Percentiles rank a stretch among this genome's conserved stretches.
Conservation (phyloP, 2,329 filamentous ascomycete species). For the Tolypocladium paradoxum region DNA sequence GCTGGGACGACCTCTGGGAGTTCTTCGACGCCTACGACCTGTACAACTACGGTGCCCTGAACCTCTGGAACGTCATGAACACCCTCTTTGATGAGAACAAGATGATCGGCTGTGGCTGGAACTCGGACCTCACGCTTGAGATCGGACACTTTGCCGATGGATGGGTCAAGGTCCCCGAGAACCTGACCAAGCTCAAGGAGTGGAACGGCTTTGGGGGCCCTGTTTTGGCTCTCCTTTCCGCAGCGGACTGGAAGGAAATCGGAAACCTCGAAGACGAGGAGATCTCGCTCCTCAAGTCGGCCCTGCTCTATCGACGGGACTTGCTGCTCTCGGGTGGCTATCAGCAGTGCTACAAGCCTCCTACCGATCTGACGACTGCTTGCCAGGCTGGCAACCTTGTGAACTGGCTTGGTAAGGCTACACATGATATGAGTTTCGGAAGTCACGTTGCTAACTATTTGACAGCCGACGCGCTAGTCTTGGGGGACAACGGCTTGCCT, state of each 20-base stretch:
- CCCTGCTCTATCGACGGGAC: conserved; percentile 20
- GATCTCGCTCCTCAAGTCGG: conserved; percentile 17
- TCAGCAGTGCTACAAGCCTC: conserved; percentile 5
- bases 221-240: conserved; percentile 16
- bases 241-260: conserved; percentile 16
- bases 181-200: conserved; percentile 18
- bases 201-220: conserved; percentile 17
- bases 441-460: conserved; percentile 5
- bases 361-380: conserved; percentile 15
- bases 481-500: conserved; percentile 17
- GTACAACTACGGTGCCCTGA: conserved; percentile 34
- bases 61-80: conserved; percentile 36
- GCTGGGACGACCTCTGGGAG: conserved; percentile 31
- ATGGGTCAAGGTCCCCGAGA: conserved; percentile 20
- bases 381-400: conserved; percentile 15
- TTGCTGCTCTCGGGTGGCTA: conserved; percentile 11
- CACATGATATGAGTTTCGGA: not conserved
- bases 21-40: conserved; percentile 39
- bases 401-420: conserved; percentile 25
- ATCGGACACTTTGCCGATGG: conserved; percentile 25
- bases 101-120: conserved; percentile 17
- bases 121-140: conserved; percentile 13
- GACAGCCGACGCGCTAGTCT: conserved; percentile 17
- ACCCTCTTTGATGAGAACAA: conserved; percentile 29
- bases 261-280: conserved; percentile 18